These are phyloP conservation scores for Avena atlantica DNA, from an alignment of 176 grass and related monocot genomes.

Conservation along the genomic window DNA sequence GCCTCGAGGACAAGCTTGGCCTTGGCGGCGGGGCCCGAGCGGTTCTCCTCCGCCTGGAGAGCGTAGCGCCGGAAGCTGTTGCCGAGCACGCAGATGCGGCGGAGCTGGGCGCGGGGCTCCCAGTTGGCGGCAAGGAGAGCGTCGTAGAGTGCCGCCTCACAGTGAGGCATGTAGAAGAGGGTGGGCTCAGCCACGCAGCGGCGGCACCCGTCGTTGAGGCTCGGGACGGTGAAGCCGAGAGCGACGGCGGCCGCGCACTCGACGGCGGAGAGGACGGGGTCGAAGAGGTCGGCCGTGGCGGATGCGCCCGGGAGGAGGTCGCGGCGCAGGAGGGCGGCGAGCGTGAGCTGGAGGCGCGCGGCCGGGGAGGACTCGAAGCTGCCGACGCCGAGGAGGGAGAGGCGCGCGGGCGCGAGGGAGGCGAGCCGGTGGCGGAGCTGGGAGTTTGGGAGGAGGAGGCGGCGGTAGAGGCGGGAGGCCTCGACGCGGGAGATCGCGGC, in stretches of 20 bases:
- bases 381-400: constrained; percentile 70
- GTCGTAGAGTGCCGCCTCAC: constrained; percentile 74
- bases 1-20: constrained; percentile 54
- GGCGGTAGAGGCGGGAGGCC: constrained; percentile 53
- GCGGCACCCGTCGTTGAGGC: constrained; percentile 60
- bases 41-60: constrained; percentile 40
- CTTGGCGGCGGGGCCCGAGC: constrained; percentile 38
- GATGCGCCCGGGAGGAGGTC: constrained; percentile 41
- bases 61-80: constrained; percentile 77
- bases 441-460: constrained; percentile 42
- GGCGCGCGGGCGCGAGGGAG: constrained; percentile 16
- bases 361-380: constrained; percentile 70
- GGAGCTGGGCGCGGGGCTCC: constrained; percentile 53
- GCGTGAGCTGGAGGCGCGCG: constrained; percentile 68
- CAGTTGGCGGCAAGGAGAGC: constrained; percentile 74
- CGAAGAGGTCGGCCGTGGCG: constrained; percentile 63
- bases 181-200: constrained; percentile 59
- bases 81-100: constrained; percentile 63
- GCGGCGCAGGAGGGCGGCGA: constrained; percentile 58
- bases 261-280: constrained; percentile 74
- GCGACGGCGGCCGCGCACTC: constrained; percentile 67
- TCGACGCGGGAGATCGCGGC: constrained; percentile 53
- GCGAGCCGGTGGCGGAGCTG: constrained; percentile 40
- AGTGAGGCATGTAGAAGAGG: constrained; percentile 97
- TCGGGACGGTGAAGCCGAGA: constrained; percentile 60